Percentiles rank a stretch among this genome's conserved stretches.
Evolutionary conservation across 2,329 filamentous ascomycete species (phyloP).

Genomic region (Trichophyton rubrum): DNA sequence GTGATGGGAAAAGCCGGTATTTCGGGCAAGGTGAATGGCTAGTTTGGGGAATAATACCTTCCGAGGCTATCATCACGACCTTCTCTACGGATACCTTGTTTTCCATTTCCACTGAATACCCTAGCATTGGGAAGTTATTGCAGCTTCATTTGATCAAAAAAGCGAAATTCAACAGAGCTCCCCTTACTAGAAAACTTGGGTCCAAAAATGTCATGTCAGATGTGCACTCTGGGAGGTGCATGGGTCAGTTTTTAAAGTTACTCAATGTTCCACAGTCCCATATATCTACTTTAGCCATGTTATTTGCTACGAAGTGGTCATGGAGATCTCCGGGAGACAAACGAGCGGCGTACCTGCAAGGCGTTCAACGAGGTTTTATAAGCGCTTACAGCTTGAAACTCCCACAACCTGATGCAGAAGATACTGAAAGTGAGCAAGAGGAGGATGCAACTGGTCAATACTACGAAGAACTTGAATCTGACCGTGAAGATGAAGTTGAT

Average conservation of each 20-base stretch:
- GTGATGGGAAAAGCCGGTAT: conserved; percentile 16
- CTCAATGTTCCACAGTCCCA: conserved; percentile 17
- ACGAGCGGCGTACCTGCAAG: conserved; percentile 7
- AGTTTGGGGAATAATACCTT: conserved; percentile 23
- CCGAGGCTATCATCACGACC: conserved; percentile 19
- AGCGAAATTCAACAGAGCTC: neutral
- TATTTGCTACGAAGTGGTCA: conserved; percentile 17
- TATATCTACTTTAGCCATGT: conserved; percentile 15
- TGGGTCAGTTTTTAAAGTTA: conserved; percentile 17
- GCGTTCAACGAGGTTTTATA: conserved; percentile 8
- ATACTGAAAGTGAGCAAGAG: neutral
- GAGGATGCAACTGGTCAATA: neutral
- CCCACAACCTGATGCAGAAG: neutral
- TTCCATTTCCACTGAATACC: conserved; percentile 10
- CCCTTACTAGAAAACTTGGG: conserved; percentile 9
- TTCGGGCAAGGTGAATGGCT: conserved; percentile 22
- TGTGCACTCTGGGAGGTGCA: conserved; percentile 11
- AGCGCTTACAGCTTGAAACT: neutral
- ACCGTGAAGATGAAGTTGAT: neutral
- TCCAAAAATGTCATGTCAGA: conserved; percentile 13
- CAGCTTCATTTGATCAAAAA: conserved; percentile 17
- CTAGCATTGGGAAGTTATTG: conserved; percentile 18
- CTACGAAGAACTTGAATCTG: neutral
- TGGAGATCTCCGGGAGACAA: conserved; percentile 11
- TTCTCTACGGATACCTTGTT: conserved; percentile 19